Evolutionary conservation across 768 basidiomycete species (phyloP), one percentile per base, ranked within the genome.

Genomic region (Lyophyllum decastes): DNA sequence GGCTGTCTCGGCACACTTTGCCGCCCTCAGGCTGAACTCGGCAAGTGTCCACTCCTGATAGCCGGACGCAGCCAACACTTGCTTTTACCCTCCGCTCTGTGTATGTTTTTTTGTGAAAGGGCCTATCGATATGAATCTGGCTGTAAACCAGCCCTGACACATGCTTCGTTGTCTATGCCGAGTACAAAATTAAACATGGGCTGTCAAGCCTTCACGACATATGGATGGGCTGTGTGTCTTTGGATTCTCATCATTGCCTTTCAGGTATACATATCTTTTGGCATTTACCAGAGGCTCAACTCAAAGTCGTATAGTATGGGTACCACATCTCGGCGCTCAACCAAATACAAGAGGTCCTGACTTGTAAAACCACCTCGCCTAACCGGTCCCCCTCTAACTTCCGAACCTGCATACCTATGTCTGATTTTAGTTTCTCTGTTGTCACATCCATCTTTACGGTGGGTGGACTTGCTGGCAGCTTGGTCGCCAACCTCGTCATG

Each of bases 271-370:
- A 30, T 58, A n/a, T 24, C n/a, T 6, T 30, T 33, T 10, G 16
- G 44, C 27, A 22, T 48, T 22, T 33, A 2, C 45, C 51, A 19
- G 4, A 35, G 27, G 26, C 51, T 50, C 19, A 49, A 48, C 30
- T 61, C 41, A 34, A n/a, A 49, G 33, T 24, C 14, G 40, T 26
- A 17, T 49, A 92, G 83, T 93, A 92, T 74, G 95, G 94, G n/a
- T 97, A 90, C 71, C 93, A 96, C 70, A 92, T 94, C 41, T 91
- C 94, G 1, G 88, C 88, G 16, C 82, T 98, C 58, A 98, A 98
- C 70, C 94, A 95, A 69, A 87, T 95, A 24, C 87, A 92, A 67
- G 82, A 81, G 4, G 85, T 88, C 43, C 68, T 95, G 55, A 92
- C 89, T 2, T 96, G 94, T 75, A 80, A 81, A 50, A 64, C 61